Evolutionary conservation across 805 yeast genomes (phyloP), one percentile per base, ranked within the genome.

Genomic region (Debaryomyces tyrocola): DNA sequence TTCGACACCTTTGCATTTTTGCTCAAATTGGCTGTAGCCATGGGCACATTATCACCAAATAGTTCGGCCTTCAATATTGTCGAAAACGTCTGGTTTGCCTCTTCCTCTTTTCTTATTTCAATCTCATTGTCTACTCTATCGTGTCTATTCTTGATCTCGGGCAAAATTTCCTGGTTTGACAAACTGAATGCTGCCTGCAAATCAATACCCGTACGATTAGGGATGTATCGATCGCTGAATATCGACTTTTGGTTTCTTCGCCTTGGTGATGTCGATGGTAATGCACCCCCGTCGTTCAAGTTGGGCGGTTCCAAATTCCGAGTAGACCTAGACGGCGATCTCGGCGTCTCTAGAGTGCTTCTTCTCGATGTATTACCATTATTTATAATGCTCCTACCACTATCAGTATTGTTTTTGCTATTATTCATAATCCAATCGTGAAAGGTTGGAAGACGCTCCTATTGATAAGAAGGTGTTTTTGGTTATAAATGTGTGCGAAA

Each of bases 161-260:
- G 74, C 14, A 67, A 15, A 62, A 77, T 59, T 14, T 71, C 78
- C 46, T 73, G 78, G 43, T 68, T 67, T 20, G 75, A 75, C 41
- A 83, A 66, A 48, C 83, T 78, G 62, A 83, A 85, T 6, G 96
- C 96, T 0, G 97, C 90, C 58, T 89, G 94, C 12, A 92, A 70
- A 57, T 90, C 95, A 20, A 90, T 79, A 0, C 96, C 96, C 1
- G 88, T 83, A 41, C 99, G 69, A 49, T 80, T 83, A 4, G 99
- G 99, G 21, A 94, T 88, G 63, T 83, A 90, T 46, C 98, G 72
- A 64, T 91, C 99, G 51, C 87, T 83, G 66, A 86, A 87, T 0
- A 80, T 72, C 2, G 79, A 65, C 42, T 68, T 64, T 21, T 65
- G 66, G 45, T 75, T 75, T 45, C 73, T 70, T 48, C 83, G 64